These are phyloP conservation scores for Leishmania mexicana DNA, from an alignment of 208 protist species.

Conservation along the genomic window DNA sequence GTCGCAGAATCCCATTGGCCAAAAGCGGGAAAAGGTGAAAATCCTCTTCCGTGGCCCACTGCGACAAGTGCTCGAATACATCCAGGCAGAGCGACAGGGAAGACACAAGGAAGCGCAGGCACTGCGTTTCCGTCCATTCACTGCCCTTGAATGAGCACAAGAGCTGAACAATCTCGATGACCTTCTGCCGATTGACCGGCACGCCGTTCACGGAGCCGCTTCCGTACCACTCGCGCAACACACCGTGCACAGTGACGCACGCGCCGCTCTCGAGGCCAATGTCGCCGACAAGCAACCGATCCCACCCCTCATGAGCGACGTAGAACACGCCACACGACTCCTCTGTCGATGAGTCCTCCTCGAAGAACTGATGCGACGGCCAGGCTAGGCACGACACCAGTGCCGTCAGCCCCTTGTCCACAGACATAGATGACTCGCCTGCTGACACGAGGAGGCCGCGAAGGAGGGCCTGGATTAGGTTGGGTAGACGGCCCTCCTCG, in stretches of 20 bases:
- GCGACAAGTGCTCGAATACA: constrained; percentile 35
- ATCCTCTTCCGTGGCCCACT: constrained; percentile 9
- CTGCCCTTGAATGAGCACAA: constrained; percentile 42
- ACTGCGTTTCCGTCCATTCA: constrained; percentile 26
- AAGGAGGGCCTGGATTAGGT: constrained; percentile 40
- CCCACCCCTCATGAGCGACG: constrained; percentile 59
- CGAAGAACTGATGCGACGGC: constrained; percentile 76
- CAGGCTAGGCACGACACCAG: constrained; percentile 70
- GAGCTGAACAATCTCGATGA: constrained; percentile 47
- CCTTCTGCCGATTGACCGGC: constrained; percentile 27
- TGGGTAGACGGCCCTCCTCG: constrained; percentile 29
- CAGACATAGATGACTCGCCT: constrained; percentile 15
- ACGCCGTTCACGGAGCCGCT: constrained; percentile 18
- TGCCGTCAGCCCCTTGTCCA: constrained; percentile 40
- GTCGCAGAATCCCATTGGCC: constrained; percentile 35
- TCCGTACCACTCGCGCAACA: constrained; percentile 34
- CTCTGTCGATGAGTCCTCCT: constrained; percentile 59
- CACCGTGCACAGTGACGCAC: constrained; percentile 25
- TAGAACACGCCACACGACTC: constrained; percentile 50
- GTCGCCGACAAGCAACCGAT: constrained; percentile 42
- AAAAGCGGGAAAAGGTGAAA: constrained; percentile 42
- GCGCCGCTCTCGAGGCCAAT: constrained; percentile 2
- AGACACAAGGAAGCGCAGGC: constrained; percentile 29
- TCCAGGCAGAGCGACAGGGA: constrained; percentile 38
- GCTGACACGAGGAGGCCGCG: constrained; percentile 24